A percentile compares a stretch with the other conserved stretches of the same genome.
These are phyloP conservation scores for Brassica carinata DNA, from an alignment of 345 rosid genomes.

Conservation along the genomic window DNA sequence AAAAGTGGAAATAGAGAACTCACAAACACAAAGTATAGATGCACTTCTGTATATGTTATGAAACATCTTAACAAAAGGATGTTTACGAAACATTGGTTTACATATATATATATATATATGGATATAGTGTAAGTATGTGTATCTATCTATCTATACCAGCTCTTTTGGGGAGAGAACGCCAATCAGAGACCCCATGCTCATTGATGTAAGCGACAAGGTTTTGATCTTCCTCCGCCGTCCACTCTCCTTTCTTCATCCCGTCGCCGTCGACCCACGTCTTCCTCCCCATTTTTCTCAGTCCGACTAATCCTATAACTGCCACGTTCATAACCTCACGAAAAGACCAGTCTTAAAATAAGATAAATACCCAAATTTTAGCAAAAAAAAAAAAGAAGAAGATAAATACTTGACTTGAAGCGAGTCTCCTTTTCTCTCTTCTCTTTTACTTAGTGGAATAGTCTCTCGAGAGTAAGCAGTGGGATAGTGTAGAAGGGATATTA, in stretches of 20 bases:
- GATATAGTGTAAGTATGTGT: background rate
- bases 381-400: no score
- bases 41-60: background rate
- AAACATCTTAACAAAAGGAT: background rate
- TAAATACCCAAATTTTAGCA: background rate
- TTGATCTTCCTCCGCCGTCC: slow-evolving; percentile 76
- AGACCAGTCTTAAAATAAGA: background rate
- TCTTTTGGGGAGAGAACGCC: slow-evolving; percentile 65
- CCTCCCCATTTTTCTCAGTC: slow-evolving; percentile 31
- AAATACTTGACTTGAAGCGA: background rate
- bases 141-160: slow-evolving; percentile 50
- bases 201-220: slow-evolving; percentile 56
- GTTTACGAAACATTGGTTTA: background rate
- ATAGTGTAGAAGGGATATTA: background rate
- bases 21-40: background rate
- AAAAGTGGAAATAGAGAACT: background rate
- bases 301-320: background rate
- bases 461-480: background rate
- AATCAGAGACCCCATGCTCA: slow-evolving; percentile 58
- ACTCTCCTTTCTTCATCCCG: slow-evolving; percentile 72
- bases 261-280: slow-evolving; percentile 31
- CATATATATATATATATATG: background rate
- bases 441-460: slow-evolving; percentile 9
- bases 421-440: background rate
- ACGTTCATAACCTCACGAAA: slow-evolving; percentile 20